phyloP scores from a whole-genome alignment of 352 stramenopile species.

The Phytophthora citrophthora region DNA sequence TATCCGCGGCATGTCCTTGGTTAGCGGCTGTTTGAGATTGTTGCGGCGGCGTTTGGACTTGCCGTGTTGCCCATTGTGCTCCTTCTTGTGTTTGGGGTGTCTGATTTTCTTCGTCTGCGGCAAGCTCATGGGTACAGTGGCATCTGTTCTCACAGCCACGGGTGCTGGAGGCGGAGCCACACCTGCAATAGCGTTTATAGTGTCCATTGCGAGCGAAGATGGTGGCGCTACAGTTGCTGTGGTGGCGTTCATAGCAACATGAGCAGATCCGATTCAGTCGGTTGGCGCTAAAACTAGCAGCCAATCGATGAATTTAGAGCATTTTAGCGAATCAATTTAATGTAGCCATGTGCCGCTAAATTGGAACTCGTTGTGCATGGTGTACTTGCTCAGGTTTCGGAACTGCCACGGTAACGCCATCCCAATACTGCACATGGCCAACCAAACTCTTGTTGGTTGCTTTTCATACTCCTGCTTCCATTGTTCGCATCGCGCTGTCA shows the following conservation, averaged over 20 bases:
- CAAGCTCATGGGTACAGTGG: constrained; percentile 3
- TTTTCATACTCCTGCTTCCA: too few relatives aligned
- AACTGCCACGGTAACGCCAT: too few relatives aligned
- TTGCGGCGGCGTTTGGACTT: constrained; percentile 40
- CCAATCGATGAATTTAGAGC: not conserved
- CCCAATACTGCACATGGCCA: too few relatives aligned
- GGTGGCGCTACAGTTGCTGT: not conserved
- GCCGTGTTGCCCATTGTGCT: constrained; percentile 2
- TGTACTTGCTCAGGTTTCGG: too few relatives aligned
- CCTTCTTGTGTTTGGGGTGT: constrained; percentile 5
- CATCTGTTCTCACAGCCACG: constrained; percentile 4
- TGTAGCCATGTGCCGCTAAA: too few relatives aligned
- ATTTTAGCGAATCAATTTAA: constrained; percentile 4
- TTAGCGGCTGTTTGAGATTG: constrained; percentile 54
- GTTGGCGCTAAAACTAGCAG: constrained; percentile 10
- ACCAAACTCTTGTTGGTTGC: too few relatives aligned
- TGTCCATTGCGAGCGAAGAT: too few relatives aligned
- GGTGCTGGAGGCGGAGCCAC: constrained; percentile 2
- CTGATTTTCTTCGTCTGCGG: constrained; percentile 11
- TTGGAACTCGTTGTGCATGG: too few relatives aligned
- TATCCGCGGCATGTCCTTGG: constrained; percentile 60
- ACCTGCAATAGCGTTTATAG: not conserved
- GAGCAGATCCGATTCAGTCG: not conserved
- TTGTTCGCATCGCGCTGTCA: too few relatives aligned
- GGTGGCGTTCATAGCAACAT: constrained; percentile 13